Evolutionary conservation across 352 stramenopile genomes (phyloP).

Genomic region (Hyaloperonospora arabidopsidis): DNA sequence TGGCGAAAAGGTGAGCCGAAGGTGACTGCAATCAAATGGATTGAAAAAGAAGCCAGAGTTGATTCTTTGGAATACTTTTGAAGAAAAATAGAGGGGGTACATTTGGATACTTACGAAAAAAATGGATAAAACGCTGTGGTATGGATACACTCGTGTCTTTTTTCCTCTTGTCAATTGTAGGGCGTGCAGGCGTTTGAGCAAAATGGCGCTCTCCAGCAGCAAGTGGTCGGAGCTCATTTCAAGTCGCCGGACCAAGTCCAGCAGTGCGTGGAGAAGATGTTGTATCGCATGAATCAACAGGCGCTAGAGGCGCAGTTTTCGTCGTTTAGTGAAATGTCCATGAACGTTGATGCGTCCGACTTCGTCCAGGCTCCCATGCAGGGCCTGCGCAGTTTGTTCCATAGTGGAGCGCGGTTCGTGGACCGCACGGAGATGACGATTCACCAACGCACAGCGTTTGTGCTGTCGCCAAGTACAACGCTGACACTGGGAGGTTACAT

Average conservation of each 20-base stretch:
- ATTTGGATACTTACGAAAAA: background rate
- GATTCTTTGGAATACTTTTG: too few relatives aligned
- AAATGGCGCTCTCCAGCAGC: constrained; percentile 27
- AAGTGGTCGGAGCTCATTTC: constrained; percentile 39
- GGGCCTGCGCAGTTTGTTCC: constrained; percentile 40
- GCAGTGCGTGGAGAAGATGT: constrained; percentile 42
- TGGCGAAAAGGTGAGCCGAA: constrained; percentile 41
- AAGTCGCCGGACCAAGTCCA: constrained; percentile 44
- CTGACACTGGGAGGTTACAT: constrained; percentile 75
- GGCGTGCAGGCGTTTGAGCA: constrained; percentile 64
- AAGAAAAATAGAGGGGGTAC: too few relatives aligned
- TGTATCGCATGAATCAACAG: constrained; percentile 61
- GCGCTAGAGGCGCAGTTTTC: constrained; percentile 67
- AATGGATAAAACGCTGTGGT: background rate
- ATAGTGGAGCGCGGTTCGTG: constrained; percentile 38
- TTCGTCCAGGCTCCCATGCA: constrained; percentile 60
- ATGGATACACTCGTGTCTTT: background rate
- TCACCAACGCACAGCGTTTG: constrained; percentile 65
- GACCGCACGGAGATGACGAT: constrained; percentile 75
- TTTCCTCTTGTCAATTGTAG: constrained; percentile 5
- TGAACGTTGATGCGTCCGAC: constrained; percentile 70
- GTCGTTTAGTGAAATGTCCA: constrained; percentile 75
- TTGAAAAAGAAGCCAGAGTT: background rate
- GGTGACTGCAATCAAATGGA: background rate
- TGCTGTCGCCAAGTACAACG: constrained; percentile 44